Percentiles rank a stretch among this genome's conserved stretches.
These are phyloP conservation scores for Podospora anserina DNA, from an alignment of 495 filamentous ascomycete species.

Conservation along the genomic window DNA sequence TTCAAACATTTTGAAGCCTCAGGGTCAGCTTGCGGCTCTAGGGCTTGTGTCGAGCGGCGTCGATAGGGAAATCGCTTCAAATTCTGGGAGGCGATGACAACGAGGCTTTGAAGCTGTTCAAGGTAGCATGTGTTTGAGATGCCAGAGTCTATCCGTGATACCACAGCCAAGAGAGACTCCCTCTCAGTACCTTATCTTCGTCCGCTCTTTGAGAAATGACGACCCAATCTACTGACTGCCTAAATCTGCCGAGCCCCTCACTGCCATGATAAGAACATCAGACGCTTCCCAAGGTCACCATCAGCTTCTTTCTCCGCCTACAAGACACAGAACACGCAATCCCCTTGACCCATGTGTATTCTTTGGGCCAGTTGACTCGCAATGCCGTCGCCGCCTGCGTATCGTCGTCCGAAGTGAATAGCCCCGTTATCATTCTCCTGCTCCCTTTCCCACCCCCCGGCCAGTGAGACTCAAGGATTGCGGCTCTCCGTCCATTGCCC, in stretches of 20 bases:
- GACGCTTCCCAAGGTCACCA: neutral
- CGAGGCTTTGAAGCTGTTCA: too few species aligned
- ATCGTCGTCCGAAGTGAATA: neutral
- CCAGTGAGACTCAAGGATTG: neutral
- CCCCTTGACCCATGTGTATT: neutral
- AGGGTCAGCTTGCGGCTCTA: too few species aligned
- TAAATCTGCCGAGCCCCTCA: neutral
- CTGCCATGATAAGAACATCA: neutral
- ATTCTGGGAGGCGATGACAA: too few species aligned
- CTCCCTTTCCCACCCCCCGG: neutral
- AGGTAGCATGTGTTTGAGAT: too few species aligned
- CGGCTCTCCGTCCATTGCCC: neutral
- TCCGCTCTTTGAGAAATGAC: neutral
- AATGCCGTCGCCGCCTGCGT: neutral
- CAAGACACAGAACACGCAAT: neutral
- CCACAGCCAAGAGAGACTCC: too few species aligned
- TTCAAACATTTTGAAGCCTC: too few species aligned
- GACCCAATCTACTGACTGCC: too few species aligned
- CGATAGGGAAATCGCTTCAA: too few species aligned
- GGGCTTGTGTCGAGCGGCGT: too few species aligned
- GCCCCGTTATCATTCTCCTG: neutral
- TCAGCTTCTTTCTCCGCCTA: neutral
- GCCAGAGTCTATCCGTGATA: too few species aligned
- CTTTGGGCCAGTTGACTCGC: neutral
- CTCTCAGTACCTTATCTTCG: too few species aligned